phyloP scores from a whole-genome alignment of 371 early-diverging fungal species.

The Entomophthora muscae region DNA sequence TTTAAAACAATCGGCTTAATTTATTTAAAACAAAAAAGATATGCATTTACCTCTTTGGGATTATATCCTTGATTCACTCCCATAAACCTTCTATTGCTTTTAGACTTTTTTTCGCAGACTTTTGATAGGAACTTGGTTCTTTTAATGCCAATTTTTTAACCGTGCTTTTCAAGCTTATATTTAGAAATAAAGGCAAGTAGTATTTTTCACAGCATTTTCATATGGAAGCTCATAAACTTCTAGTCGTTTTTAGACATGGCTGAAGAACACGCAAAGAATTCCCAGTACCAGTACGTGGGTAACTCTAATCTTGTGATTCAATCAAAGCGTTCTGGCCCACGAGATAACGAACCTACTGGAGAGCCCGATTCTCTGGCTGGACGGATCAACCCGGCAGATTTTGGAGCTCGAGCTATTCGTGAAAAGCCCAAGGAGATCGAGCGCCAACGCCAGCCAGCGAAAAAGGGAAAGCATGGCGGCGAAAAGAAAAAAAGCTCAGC shows the following conservation, averaged over 20 bases:
- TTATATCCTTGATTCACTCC: too few species aligned
- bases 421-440: slow-evolving; percentile 44
- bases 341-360: slow-evolving; percentile 89
- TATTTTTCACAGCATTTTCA: too few species aligned
- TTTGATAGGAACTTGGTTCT: too few species aligned
- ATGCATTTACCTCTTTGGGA: too few species aligned
- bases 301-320: slow-evolving; percentile 87
- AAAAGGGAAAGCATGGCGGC: slow-evolving; percentile 12
- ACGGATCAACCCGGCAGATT: slow-evolving; percentile 58
- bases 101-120: too few species aligned
- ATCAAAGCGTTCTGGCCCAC: slow-evolving; percentile 70
- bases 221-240: too few species aligned
- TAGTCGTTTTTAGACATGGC: slow-evolving; percentile 27
- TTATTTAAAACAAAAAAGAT: too few species aligned
- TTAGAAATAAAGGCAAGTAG: too few species aligned
- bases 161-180: too few species aligned
- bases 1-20: too few species aligned
- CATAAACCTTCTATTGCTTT: too few species aligned
- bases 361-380: slow-evolving; percentile 87
- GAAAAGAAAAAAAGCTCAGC: not conserved
- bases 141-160: too few species aligned
- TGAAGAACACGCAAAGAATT: slow-evolving; percentile 49
- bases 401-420: slow-evolving; percentile 67
- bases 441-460: slow-evolving; percentile 22
- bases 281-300: slow-evolving; percentile 79